Percentiles rank a stretch among this genome's conserved stretches.
Conservation (phyloP, 1,284 basidiomycete species). For the Trichosporon coremiiforme region DNA sequence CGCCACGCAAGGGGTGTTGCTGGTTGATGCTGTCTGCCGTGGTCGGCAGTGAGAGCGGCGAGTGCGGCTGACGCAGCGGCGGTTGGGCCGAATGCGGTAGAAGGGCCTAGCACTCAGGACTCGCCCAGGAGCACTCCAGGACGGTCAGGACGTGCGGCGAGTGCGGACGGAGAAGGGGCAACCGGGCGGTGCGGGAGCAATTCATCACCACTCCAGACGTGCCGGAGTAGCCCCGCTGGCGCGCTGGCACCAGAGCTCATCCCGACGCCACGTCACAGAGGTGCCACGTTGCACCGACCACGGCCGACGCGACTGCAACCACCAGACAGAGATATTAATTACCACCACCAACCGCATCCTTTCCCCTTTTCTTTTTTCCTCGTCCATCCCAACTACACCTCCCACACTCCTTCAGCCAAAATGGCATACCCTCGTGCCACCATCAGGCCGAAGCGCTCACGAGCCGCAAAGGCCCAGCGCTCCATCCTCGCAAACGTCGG, state of each 20-base stretch:
- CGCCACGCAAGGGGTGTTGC: background rate
- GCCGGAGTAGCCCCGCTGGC: slow-evolving; percentile 5
- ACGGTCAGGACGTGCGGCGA: background rate
- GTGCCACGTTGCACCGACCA: slow-evolving; percentile 2
- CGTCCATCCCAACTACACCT: background rate
- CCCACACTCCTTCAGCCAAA: slow-evolving; percentile 4
- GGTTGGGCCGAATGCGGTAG: background rate
- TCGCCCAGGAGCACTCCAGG: background rate
- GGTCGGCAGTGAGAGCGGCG: background rate
- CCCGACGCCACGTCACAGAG: slow-evolving; percentile 15
- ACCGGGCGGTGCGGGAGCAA: background rate
- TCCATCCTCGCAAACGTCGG: slow-evolving; percentile 50
- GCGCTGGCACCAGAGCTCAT: background rate
- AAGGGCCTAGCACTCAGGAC: background rate
- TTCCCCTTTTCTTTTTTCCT: slow-evolving; percentile 9
- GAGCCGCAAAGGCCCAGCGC: slow-evolving; percentile 14
- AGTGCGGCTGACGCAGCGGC: background rate
- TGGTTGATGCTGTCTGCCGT: background rate
- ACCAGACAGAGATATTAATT: background rate
- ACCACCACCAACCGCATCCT: background rate
- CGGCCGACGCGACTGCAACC: slow-evolving; percentile 1
- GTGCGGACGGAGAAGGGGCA: background rate
- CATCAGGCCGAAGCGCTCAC: slow-evolving; percentile 28
- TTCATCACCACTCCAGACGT: background rate
- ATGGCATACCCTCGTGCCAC: slow-evolving; percentile 32